Percentiles rank a stretch among this genome's conserved stretches.
Evolutionary conservation across 106 monocot genomes (phyloP).

Genomic region (Dendrobium chrysotoxum): DNA sequence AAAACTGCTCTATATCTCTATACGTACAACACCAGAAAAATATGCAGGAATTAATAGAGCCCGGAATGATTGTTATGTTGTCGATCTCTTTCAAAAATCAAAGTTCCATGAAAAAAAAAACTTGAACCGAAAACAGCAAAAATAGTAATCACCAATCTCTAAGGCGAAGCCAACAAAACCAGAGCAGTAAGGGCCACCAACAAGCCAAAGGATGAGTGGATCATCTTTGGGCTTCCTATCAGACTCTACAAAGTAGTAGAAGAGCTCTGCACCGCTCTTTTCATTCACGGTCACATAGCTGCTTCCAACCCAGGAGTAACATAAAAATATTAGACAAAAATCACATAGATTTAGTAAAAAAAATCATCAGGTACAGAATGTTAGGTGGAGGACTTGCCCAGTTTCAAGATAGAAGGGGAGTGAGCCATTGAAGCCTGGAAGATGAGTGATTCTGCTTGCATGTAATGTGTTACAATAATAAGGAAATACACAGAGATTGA

Average conservation of each 20-base stretch:
- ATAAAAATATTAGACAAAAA: not conserved
- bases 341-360: not conserved
- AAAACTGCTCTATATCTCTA: no score
- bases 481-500: no score
- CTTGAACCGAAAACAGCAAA: not conserved
- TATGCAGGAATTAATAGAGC: no score
- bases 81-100: no score
- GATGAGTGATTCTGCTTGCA: constrained; percentile 14
- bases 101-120: not conserved
- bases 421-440: constrained; percentile 44
- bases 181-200: constrained; percentile 60
- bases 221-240: constrained; percentile 53
- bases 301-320: not conserved
- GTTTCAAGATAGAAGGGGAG: constrained; percentile 52
- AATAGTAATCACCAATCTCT: constrained; percentile 32
- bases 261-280: constrained; percentile 21
- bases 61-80: no score
- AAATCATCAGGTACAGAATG: not conserved
- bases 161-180: constrained; percentile 24
- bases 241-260: constrained; percentile 68
- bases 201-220: constrained; percentile 54
- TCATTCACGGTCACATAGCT: constrained; percentile 53
- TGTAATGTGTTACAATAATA: no score
- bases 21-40: no score
- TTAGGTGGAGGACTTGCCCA: constrained; percentile 19